phyloP scores from a whole-genome alignment of 164 flowering plant species.

The Euptelea pleiosperma region DNA sequence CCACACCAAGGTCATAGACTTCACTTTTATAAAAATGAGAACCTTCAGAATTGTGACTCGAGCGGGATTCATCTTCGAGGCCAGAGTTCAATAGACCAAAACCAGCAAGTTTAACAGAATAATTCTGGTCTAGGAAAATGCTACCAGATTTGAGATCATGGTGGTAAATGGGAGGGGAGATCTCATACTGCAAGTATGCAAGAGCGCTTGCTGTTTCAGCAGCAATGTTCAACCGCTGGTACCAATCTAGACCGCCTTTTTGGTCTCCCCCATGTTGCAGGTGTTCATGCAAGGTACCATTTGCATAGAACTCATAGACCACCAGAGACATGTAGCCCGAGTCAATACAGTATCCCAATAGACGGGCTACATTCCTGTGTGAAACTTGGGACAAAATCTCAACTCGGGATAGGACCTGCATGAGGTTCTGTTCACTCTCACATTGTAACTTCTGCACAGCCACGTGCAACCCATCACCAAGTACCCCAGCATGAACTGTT shows the following conservation, averaged over 20 bases:
- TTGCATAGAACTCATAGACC: slow-evolving; percentile 56
- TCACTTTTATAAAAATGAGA: slow-evolving; percentile 27
- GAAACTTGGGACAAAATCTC: slow-evolving; percentile 41
- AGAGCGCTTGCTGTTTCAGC: slow-evolving; percentile 56
- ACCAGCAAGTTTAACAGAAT: slow-evolving; percentile 43
- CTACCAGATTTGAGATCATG: slow-evolving; percentile 43
- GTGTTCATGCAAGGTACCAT: slow-evolving; percentile 56
- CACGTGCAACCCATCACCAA: slow-evolving; percentile 49
- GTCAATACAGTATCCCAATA: slow-evolving; percentile 64
- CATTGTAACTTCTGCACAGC: slow-evolving; percentile 60
- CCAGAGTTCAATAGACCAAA: slow-evolving; percentile 31
- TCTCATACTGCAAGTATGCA: slow-evolving; percentile 49
- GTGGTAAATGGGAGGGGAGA: slow-evolving; percentile 61
- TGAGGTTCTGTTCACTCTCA: slow-evolving; percentile 44
- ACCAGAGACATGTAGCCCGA: slow-evolving; percentile 36
- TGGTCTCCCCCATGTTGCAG: slow-evolving; percentile 26
- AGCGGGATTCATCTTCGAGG: slow-evolving; percentile 9
- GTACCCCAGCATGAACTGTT: slow-evolving; percentile 47
- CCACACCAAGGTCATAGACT: slow-evolving; percentile 53
- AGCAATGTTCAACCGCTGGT: slow-evolving; percentile 48
- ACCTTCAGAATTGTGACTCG: slow-evolving; percentile 13
- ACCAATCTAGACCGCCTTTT: slow-evolving; percentile 50
- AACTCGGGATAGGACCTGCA: slow-evolving; percentile 38
- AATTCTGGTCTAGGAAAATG: slow-evolving; percentile 56
- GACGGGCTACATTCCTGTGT: slow-evolving; percentile 50